A percentile compares a stretch with the other conserved stretches of the same genome.
Conservation (phyloP, 306 rosid genomes). For the Begonia peltatifolia region DNA sequence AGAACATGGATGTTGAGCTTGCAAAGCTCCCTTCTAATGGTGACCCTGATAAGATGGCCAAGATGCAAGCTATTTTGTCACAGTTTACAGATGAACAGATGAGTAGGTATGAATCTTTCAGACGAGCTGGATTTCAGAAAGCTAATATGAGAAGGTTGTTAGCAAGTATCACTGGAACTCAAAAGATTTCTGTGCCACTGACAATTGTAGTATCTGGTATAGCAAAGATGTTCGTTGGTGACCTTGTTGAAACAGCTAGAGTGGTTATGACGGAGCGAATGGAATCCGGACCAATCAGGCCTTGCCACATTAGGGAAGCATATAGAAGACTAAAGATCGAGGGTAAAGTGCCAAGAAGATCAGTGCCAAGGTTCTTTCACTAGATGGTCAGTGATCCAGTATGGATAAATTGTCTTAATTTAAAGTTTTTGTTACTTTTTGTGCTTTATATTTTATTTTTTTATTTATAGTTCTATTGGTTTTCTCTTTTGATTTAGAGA, state of each 20-base stretch:
- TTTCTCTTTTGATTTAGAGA: too few species aligned
- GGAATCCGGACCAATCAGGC: slow-evolving; percentile 85
- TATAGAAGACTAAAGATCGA: slow-evolving; percentile 75
- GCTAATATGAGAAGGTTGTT: slow-evolving; percentile 85
- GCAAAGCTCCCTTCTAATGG: slow-evolving; percentile 57
- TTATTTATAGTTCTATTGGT: too few species aligned
- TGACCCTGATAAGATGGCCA: slow-evolving; percentile 76
- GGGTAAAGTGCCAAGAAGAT: slow-evolving; percentile 74
- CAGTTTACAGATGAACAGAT: slow-evolving; percentile 84
- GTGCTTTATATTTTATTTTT: too few species aligned
- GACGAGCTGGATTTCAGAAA: slow-evolving; percentile 91
- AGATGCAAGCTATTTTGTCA: slow-evolving; percentile 79
- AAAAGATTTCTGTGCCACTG: slow-evolving; percentile 78
- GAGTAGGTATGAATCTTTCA: slow-evolving; percentile 87
- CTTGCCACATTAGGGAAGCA: slow-evolving; percentile 91
- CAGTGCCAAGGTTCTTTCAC: slow-evolving; percentile 63
- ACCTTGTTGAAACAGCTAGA: slow-evolving; percentile 91
- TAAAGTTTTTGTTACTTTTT: too few species aligned
- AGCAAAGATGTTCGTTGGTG: slow-evolving; percentile 90
- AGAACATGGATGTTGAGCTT: slow-evolving; percentile 82
- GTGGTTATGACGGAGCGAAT: slow-evolving; percentile 69
- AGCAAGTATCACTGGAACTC: slow-evolving; percentile 72
- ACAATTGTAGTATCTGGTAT: slow-evolving; percentile 88
- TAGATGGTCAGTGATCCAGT: not conserved
- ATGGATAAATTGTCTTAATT: too few species aligned